Evolutionary conservation across 352 stramenopile genomes (phyloP), one percentile per base, ranked within the genome.

Genomic region (Phytopythium ostracodes): DNA sequence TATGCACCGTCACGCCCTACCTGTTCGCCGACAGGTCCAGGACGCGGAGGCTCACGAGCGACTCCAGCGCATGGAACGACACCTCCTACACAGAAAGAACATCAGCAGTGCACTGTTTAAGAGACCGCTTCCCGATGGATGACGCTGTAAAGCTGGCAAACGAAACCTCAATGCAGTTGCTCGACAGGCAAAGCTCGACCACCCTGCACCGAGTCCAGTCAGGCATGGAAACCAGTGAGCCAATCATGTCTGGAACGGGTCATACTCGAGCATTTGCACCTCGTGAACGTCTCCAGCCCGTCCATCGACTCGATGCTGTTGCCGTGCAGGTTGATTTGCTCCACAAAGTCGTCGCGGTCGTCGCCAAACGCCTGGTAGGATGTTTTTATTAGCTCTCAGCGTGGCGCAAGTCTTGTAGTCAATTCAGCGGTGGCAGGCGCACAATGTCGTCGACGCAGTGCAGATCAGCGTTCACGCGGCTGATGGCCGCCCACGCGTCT

Each of bases 281-380:
- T 59, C 3, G 65, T 75, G 64, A 89, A 92, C 10, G 62, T 60
- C 35, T 91, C 78, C 0, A 94, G 64, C 15, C 86, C 86, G 43
- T 94, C 80, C 62, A 94, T 76, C 15, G 58, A 67, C 57, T 77
- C 65, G 52, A 94, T 73, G 31, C 51, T 47, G 64, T 94, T 94
- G 7, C 86, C 86, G 64, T 92, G 85, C 18, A 92, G 52, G 68
- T 92, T 94, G 59, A 94, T 67, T 57, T 91, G 81, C 70, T 86
- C 78, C 31, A 91, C 72, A 20, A 65, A 59, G 29, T 79, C 71
- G 53, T 87, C 74, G 59, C 67, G 53, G 15, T 75, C 69, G 44
- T 82, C 63, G 36, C 72, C 74, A 12, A 57, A 59, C 33, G 56
- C 55, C 76, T 81, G 38, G 15, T 4, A 9, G n/a, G n/a, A n/a